Base-by-base conservation (phyloP, 2,329 filamentous ascomycete species). In the Ophiostoma pallidulum region DNA sequence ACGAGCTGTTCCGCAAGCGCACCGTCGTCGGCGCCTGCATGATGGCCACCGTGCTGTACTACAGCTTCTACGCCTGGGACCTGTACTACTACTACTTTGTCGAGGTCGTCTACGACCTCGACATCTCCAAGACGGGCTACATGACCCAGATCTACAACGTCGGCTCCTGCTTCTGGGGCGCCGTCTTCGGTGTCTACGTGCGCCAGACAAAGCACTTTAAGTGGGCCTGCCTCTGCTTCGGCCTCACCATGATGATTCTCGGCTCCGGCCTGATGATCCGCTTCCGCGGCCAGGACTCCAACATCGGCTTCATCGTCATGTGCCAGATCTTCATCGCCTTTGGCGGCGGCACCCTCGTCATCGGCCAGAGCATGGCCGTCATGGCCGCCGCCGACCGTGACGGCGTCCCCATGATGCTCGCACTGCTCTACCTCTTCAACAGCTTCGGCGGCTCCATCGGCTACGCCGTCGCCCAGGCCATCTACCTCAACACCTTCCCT, bases 391-490 rank as follows among this genome's bases (percentile, higher is more conserved):
- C 70, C 3, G 67, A 68, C 16, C 77, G 80, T 53, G 68, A 77
- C 53, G 68, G 78, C 53, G 70, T 81, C 5, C 74, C 78, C 26
- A 69, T 73, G 6, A 70, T 76, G 24, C 69, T 80, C 3, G 76
- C 78, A 4, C 64, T 84, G 55, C 70, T 78, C 53, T 67, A 73
- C 19, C 72, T 82, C 18, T 74, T 75, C 45, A 71, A 74, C 53
- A 73, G 71, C 49, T 69, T 82, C 47, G 80, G 78, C 45, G 75
- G 75, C 38, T 74, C 75, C 3, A 71, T 81, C 26, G 78, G 78
- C n/a, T 65, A 66, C 2, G 72, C 78, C 24, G 69, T 84, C 41
- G 73, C 78, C 3, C 72, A 71, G 2, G 76, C 77, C 10, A 74
- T 84, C 55, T 84, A 78, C 77, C 74, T 71, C 1, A 69, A 72